Base-by-base conservation (phyloP, 1,284 basidiomycete genomes). In the Peniophora sp. region DNA sequence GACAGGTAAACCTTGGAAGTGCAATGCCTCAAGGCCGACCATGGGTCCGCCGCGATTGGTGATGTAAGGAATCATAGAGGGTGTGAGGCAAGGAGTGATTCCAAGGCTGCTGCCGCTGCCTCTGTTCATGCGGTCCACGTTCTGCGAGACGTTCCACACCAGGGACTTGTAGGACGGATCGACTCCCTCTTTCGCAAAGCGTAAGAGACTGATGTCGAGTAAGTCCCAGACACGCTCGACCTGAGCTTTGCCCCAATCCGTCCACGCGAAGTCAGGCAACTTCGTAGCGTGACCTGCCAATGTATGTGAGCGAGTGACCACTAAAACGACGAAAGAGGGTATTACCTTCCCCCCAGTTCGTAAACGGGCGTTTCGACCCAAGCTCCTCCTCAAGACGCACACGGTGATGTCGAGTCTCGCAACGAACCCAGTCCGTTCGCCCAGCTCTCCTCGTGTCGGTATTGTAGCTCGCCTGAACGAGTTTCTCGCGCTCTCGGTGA, bases 71-170 rank as follows among this genome's bases (percentile, higher is more conserved):
- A 97, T 97, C 88, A 97, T 97, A 34, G 90, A 88, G 0, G 94
- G 94, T 0, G 94, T 97, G n/a, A 97, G 78, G 66, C 94, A 97
- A 1, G 91, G 91, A 53, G 87, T 91, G 45, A 96, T 88, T 6
- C 93, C 94, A 1, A 85, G 74, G 52, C 78, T 82, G 0, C 88
- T 85, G 3, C 88, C 89, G 37, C 86, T 91, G 41, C 88, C 89
- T n/a, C n/a, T n/a, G 12, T 12, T 12, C 27, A 32, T 32, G 12
- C 93, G 82, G 65, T 94, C 92, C 24, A 97, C 95, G 58, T 97
- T 97, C 66, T 97, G 94, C 3, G 92, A 95, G n/a, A 97, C 75
- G 66, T 97, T 97, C 95, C 94, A 97, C 1, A 97, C 88, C 68
- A 86, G 74, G 6, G 1, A 41, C n/a, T 95, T 94, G 68, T 83